Evolutionary conservation across 306 rosid species (phyloP).

Genomic region (Prunus mongolica): DNA sequence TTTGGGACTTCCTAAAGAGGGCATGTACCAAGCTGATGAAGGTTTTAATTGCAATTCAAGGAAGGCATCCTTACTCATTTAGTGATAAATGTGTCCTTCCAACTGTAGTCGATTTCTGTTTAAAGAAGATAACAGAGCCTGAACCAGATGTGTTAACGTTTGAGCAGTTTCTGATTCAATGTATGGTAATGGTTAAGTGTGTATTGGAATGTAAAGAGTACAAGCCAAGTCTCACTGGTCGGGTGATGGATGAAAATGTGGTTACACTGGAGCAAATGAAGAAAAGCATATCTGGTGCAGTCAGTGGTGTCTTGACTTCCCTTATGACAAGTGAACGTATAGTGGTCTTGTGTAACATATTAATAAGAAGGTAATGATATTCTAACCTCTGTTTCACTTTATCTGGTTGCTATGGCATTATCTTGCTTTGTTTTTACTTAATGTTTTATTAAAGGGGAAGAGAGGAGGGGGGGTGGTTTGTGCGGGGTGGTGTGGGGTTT

Average conservation of each 20-base stretch:
- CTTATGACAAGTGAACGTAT: conserved; percentile 79
- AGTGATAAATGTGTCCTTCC: conserved; percentile 85
- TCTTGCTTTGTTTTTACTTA: conserved; percentile 19
- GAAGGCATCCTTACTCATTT: conserved; percentile 87
- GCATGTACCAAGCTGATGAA: conserved; percentile 86
- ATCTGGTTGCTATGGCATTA: conserved; percentile 16
- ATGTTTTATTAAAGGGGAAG: neutral
- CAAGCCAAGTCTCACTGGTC: conserved; percentile 79
- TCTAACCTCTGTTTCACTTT: conserved; percentile 6
- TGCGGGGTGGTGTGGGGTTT: neutral
- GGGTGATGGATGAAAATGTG: conserved; percentile 86
- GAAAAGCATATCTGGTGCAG: conserved; percentile 73
- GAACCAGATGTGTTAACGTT: conserved; percentile 65
- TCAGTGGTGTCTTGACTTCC: conserved; percentile 72
- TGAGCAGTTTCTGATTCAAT: conserved; percentile 91
- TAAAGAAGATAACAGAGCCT: conserved; percentile 82
- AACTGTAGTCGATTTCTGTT: conserved; percentile 70
- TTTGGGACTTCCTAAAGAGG: conserved; percentile 76
- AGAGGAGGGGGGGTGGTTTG: neutral
- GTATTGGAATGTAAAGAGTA: conserved; percentile 93
- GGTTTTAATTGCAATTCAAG: conserved; percentile 83
- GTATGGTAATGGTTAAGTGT: conserved; percentile 90
- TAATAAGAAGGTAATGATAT: conserved; percentile 74
- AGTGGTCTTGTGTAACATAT: conserved; percentile 60
- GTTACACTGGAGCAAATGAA: conserved; percentile 73